These are phyloP conservation scores for Erythrophleum fordii DNA, from an alignment of 306 rosid species.

Conservation along the genomic window DNA sequence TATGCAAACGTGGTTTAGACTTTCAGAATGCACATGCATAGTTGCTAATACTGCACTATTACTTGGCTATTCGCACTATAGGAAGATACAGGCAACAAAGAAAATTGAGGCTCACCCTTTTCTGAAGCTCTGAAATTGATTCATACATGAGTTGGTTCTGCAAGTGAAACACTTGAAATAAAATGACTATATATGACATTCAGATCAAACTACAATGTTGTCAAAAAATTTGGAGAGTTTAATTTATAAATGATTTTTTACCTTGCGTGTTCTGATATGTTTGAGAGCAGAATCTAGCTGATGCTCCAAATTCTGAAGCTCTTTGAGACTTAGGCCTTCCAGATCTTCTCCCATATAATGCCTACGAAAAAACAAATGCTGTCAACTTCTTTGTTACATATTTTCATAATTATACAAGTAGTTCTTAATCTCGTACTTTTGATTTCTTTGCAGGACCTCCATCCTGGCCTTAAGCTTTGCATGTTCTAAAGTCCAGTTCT, in stretches of 20 bases:
- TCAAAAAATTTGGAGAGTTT: neutral
- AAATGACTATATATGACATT: neutral
- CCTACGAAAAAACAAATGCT: conserved; percentile 50
- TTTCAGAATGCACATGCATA: no score
- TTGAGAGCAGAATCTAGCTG: conserved; percentile 87
- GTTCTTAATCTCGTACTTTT: conserved; percentile 10
- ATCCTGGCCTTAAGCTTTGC: conserved; percentile 85
- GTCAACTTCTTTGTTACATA: neutral
- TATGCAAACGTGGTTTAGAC: no score
- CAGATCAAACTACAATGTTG: neutral
- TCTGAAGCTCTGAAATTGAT: conserved; percentile 79
- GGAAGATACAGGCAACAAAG: neutral
- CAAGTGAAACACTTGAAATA: conserved; percentile 16
- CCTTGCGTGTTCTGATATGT: conserved; percentile 80
- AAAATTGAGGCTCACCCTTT: conserved; percentile 55
- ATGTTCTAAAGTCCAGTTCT: conserved; percentile 79
- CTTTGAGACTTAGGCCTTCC: conserved; percentile 61
- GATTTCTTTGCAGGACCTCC: conserved; percentile 73
- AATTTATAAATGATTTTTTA: conserved; percentile 20
- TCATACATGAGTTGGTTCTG: conserved; percentile 91
- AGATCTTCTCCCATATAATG: conserved; percentile 83
- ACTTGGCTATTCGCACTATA: neutral
- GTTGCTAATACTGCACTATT: no score
- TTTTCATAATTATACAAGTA: neutral
- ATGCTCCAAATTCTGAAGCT: conserved; percentile 85